These are phyloP conservation scores for Endogone sp. DNA, from an alignment of 192 early-diverging fungal genomes.

Conservation along the genomic window DNA sequence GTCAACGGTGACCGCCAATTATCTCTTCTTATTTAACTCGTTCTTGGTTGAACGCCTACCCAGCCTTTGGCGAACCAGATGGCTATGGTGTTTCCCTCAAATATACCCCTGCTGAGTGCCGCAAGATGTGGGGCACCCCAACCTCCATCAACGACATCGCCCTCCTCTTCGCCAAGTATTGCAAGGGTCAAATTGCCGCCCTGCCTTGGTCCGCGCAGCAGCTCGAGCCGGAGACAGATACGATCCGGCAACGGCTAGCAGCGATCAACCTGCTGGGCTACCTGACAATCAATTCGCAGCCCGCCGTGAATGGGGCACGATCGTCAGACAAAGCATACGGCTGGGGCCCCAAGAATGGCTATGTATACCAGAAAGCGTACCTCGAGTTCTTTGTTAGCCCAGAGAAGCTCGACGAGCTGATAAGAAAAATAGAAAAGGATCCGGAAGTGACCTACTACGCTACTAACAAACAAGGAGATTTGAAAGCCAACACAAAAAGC, in stretches of 20 bases:
- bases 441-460: slow-evolving; percentile 88
- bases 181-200: slow-evolving; percentile 66
- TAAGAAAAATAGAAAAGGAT: slow-evolving; percentile 62
- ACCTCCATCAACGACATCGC: slow-evolving; percentile 60
- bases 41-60: no score
- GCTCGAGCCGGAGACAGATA: slow-evolving; percentile 65
- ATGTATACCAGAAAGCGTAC: slow-evolving; percentile 98
- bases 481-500: slow-evolving; percentile 81
- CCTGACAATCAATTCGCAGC: slow-evolving; percentile 95
- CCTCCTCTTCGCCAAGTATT: slow-evolving; percentile 79
- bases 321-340: slow-evolving; percentile 76
- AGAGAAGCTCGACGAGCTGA: slow-evolving; percentile 60
- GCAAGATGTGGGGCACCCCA: slow-evolving; percentile 81
- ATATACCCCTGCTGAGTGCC: slow-evolving; percentile 55
- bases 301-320: slow-evolving; percentile 84
- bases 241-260: slow-evolving; percentile 65
- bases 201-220: slow-evolving; percentile 92
- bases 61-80: slow-evolving; percentile 71
- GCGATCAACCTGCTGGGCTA: slow-evolving; percentile 74
- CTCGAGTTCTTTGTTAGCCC: slow-evolving; percentile 91
- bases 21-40: no score
- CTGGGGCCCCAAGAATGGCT: slow-evolving; percentile 97
- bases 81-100: slow-evolving; percentile 82
- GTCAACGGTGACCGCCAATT: no score
- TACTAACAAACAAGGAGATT: slow-evolving; percentile 79